Evolutionary conservation across 2,329 filamentous ascomycete genomes (phyloP), one percentile per base, ranked within the genome.

Genomic region (Botrytis paeoniae): DNA sequence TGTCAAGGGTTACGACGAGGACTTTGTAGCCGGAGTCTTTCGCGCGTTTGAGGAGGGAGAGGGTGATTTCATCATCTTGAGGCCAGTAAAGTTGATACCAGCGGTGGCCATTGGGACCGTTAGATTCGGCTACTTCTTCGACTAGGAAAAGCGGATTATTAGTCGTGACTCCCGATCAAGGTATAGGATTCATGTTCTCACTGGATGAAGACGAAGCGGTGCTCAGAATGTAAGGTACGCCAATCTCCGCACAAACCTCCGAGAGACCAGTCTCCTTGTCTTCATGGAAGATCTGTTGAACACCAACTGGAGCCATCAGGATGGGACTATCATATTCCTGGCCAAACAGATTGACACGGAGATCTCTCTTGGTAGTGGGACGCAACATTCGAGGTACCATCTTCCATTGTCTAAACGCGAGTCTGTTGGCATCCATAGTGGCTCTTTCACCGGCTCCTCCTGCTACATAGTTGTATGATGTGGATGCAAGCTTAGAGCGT

Each of bases 11-110:
- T 0, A 94, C 89, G 10, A 94, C 87, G 0, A 94, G 84, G 0
- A 89, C 90, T 48, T 85, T 85, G 81, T 86, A 94, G 1, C 91
- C 91, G 45, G 84, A 86, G 0, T 82, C 83, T 78, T 88, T 89
- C 0, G 91, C 92, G 0, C 91, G 85, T 1, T 81, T 79, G 7
- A 94, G 84, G 25, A 94, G 82, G 1, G 88, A 91, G 0, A 86
- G 82, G 0, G 91, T 93, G 71, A 93, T 83, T 4, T 90, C 87
- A 70, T 93, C 86, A 71, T 88, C 86, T 32, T 85, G 82, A 0
- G 92, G 91, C 90, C 91, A 93, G 82, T 94, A 94, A 0, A 94
- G 85, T 79, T 94, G 92, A 80, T 87, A 94, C 90, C 91, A 94
- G 18, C 90, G 83, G 45, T 86, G 84, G 0, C 88, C 88, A 22